Evolutionary conservation across 371 early-diverging fungal species (phyloP).

Genomic region (Syncephalis fuscata): DNA sequence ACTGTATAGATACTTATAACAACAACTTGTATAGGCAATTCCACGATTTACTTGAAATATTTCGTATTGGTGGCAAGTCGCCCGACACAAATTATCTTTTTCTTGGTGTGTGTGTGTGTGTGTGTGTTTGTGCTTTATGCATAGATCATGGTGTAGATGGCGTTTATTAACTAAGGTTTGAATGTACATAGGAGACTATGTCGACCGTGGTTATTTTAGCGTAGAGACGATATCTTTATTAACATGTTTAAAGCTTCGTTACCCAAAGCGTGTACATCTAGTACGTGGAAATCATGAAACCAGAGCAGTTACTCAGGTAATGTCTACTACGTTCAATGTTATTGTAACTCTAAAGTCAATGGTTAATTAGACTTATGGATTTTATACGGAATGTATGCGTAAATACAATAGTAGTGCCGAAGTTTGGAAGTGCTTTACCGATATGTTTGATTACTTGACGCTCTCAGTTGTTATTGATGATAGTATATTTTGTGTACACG

Average conservation of each 20-base stretch:
- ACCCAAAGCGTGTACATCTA: slow-evolving; percentile 82
- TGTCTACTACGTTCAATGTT: too few species aligned
- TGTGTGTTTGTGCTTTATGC: not conserved
- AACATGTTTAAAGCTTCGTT: slow-evolving; percentile 76
- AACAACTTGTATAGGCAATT: slow-evolving; percentile 54
- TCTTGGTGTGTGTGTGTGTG: slow-evolving; percentile 33
- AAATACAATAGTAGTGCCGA: slow-evolving; percentile 64
- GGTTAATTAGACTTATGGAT: slow-evolving; percentile 72
- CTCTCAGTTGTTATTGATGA: slow-evolving; percentile 84
- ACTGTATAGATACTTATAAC: not conserved
- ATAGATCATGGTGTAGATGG: too few species aligned
- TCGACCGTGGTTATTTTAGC: slow-evolving; percentile 90
- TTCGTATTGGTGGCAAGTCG: slow-evolving; percentile 82
- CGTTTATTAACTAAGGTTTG: not conserved
- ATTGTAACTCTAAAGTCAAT: not conserved
- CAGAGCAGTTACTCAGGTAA: slow-evolving; percentile 77
- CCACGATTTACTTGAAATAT: slow-evolving; percentile 89
- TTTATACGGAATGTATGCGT: slow-evolving; percentile 88
- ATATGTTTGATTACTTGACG: slow-evolving; percentile 89
- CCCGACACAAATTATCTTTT: slow-evolving; percentile 92
- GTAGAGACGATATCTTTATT: slow-evolving; percentile 89
- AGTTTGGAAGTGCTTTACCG: slow-evolving; percentile 90
- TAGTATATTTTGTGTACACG: slow-evolving; percentile 90
- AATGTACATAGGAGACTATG: slow-evolving; percentile 72
- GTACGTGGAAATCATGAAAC: slow-evolving; percentile 97